A percentile compares a stretch with the other conserved stretches of the same genome.
Conservation (phyloP, 1,284 basidiomycete species). For the Phenoliferia sp. region DNA sequence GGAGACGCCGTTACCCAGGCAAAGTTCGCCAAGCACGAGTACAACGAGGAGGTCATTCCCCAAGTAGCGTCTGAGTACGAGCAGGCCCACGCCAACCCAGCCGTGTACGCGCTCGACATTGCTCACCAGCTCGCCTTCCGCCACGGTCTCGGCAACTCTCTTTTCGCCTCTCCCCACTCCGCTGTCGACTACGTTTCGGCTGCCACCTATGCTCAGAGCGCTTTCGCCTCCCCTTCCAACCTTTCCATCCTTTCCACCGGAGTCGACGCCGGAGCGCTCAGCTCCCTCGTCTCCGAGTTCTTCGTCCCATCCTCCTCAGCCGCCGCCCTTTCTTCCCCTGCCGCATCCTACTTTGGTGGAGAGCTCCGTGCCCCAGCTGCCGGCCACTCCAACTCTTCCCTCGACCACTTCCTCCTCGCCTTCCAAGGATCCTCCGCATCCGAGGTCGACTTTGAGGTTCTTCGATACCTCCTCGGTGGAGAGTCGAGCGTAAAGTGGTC, state of each 20-base stretch:
- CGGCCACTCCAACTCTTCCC: constrained; percentile 61
- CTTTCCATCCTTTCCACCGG: constrained; percentile 81
- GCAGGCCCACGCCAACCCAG: constrained; percentile 59
- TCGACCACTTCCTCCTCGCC: constrained; percentile 36
- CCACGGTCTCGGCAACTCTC: constrained; percentile 76
- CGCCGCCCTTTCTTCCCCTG: constrained; percentile 44
- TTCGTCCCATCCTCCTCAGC: constrained; percentile 51
- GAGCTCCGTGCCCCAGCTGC: constrained; percentile 67
- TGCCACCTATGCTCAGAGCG: constrained; percentile 64
- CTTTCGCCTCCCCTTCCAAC: constrained; percentile 65
- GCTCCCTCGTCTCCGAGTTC: constrained; percentile 65
- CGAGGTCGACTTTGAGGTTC: constrained; percentile 64
- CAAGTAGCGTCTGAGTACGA: constrained; percentile 64
- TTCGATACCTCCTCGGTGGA: constrained; percentile 64
- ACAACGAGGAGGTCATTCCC: constrained; percentile 76
- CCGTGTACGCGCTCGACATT: constrained; percentile 66
- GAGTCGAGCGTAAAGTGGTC: constrained; percentile 82
- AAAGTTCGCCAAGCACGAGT: constrained; percentile 80
- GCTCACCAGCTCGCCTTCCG: constrained; percentile 88
- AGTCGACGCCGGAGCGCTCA: constrained; percentile 65
- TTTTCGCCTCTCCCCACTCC: constrained; percentile 70
- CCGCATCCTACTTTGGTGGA: constrained; percentile 72
- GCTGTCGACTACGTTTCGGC: constrained; percentile 59
- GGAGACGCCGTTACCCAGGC: constrained; percentile 74
- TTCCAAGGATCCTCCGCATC: constrained; percentile 50